Evolutionary conservation across 495 filamentous ascomycete species (phyloP), one percentile per base, ranked within the genome.

Genomic region (Aspergillus biplanus): DNA sequence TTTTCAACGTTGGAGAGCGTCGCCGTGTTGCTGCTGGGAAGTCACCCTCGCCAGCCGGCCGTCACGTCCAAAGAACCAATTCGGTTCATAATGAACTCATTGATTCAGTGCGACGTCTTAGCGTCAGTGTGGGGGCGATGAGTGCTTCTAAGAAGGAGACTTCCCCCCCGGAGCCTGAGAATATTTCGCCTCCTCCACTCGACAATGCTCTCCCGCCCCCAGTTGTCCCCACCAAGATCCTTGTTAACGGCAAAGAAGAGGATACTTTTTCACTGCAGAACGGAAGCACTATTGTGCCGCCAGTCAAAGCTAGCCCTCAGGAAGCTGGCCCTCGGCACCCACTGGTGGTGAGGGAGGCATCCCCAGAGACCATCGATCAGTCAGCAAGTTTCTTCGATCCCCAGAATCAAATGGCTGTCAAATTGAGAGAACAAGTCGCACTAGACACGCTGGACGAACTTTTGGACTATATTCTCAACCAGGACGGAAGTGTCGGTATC

Each of bases 1-100:
- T 99, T 64, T 99, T 99, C 85, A 99, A 99, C 65, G 95, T 99
- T 44, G 95, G 95, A 49, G 92, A 96, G 70, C 87, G 92, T 67
- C 82, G 95, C 67, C 90, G 95, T 58, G 83, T 93, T 37, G 91
- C 89, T 21, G 91, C 91, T 39, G 88, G 89, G 9, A 79, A 72
- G 57, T 77, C 78, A 8, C 72, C 80, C n/a, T 70, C 75, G 16
- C 69, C 76, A 35, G 59, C 76, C 69, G 72, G 70, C 16, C 52
- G 63, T 34, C 52, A 58, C 18, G 65, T 65, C 1, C 69, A 71
- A 31, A 68, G 70, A 18, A 68, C 69, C 6, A 75, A 67, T 56
- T 64, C 72, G 53, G 65, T 80, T 27, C 75, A 80, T 62, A 75
- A 74, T 37, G 75, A 79, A 37, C 75, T 80, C 18, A 64, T 80